Conservation (phyloP, 2,329 filamentous ascomycete genomes). For the Phyllosticta ampelicida region DNA sequence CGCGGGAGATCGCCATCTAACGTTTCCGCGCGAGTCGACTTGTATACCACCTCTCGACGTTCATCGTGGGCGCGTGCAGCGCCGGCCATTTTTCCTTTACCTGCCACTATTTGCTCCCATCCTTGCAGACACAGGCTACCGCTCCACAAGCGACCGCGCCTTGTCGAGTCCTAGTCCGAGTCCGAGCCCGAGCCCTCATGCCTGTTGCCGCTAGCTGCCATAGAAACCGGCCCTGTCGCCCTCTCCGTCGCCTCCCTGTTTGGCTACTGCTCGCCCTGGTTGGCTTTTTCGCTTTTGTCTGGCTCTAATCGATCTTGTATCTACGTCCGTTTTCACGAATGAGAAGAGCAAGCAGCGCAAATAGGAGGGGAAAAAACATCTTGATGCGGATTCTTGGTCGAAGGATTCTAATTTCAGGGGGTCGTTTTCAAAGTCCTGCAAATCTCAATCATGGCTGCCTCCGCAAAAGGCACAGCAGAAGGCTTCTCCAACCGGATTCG, state of each 20-base stretch:
- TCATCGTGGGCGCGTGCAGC: background rate
- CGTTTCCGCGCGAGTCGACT: conserved; percentile 4
- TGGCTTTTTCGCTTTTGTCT: background rate
- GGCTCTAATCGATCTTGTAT: background rate
- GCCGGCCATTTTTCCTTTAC: background rate
- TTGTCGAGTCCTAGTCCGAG: too few species aligned
- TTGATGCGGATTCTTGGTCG: background rate
- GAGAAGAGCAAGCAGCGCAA: background rate
- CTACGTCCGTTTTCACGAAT: background rate
- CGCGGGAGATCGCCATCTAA: conserved; percentile 10
- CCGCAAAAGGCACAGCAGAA: conserved; percentile 60
- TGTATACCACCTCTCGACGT: too few species aligned
- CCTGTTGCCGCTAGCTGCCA: background rate
- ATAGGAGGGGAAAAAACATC: background rate
- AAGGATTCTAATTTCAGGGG: background rate
- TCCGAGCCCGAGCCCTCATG: background rate
- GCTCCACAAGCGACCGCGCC: too few species aligned
- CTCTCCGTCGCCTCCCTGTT: background rate
- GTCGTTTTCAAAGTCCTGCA: conserved; percentile 13
- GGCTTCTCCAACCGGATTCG: conserved; percentile 59
- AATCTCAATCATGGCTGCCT: conserved; percentile 58
- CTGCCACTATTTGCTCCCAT: background rate
- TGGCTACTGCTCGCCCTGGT: background rate
- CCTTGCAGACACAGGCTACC: background rate
- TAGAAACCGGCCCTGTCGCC: background rate